These are phyloP conservation scores for Penicillium sp. DNA, from an alignment of 2,329 filamentous ascomycete species.

Conservation along the genomic window DNA sequence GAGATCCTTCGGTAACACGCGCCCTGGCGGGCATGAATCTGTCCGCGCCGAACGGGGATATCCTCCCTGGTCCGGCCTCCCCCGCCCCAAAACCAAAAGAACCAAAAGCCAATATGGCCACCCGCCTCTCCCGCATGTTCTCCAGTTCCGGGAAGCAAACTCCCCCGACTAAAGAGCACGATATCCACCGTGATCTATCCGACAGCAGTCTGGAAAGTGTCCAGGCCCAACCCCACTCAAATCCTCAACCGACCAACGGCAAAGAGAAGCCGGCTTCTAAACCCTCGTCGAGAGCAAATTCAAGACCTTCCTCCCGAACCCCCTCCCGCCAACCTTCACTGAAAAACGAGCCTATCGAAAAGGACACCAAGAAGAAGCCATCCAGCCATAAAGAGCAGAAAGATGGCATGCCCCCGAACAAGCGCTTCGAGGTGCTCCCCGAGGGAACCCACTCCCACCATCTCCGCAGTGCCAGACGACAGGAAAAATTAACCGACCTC, in stretches of 20 bases:
- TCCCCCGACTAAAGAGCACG: constrained; percentile 33
- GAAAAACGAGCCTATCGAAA: constrained; percentile 37
- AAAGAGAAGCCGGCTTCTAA: constrained; percentile 33
- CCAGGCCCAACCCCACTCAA: constrained; percentile 24
- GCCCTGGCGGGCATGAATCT: constrained; percentile 49
- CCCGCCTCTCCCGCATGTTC: constrained; percentile 53
- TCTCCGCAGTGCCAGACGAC: constrained; percentile 84
- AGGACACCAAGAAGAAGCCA: constrained; percentile 32
- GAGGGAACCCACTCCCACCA: constrained; percentile 80
- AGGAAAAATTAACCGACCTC: constrained; percentile 94
- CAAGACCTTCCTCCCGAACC: constrained; percentile 32
- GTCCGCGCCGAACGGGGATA: constrained; percentile 41
- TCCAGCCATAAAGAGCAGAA: constrained; percentile 38
- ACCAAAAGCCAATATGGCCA: constrained; percentile 48
- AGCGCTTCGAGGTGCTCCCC: constrained; percentile 62
- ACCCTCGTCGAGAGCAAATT: constrained; percentile 17
- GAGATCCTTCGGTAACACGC: constrained; percentile 47
- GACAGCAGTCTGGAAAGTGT: constrained; percentile 44
- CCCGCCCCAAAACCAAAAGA: constrained; percentile 39
- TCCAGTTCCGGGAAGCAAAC: constrained; percentile 44
- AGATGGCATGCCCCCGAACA: constrained; percentile 38
- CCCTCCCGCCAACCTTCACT: constrained; percentile 41
- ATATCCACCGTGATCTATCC: constrained; percentile 39
- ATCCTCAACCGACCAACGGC: constrained; percentile 28
- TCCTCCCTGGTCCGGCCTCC: constrained; percentile 33